Base-by-base conservation (phyloP, 768 basidiomycete species). In the Tricholoma saponaceum region DNA sequence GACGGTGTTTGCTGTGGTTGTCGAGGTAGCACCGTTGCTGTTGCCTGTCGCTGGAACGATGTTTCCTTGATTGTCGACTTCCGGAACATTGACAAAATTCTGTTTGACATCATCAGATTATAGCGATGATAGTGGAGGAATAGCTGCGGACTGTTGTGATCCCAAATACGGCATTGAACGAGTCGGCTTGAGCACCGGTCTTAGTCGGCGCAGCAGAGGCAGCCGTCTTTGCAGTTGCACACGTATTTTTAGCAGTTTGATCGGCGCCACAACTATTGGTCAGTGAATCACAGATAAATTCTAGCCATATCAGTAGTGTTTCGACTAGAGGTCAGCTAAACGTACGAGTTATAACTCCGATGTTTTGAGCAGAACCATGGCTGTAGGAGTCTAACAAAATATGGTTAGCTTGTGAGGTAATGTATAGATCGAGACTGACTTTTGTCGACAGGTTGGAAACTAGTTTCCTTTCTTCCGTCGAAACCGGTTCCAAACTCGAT, bases 401-500 rank as follows among this genome's bases (percentile, higher is more conserved):
- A 23, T 47, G 6, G 26, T 46, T 20, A 46, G 22, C 14, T 18
- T 20, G 18, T 16, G 25, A 18, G 33, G 18, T 20, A 44, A 3
- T n/a, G n/a, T 43, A 23, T 12, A 22, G 18, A 54, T 6, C 47
- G 30, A 28, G 4, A 60, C 72, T 54, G 61, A 79, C 77, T 69
- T 65, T 72, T 64, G 67, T 85, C 80, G 8, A 70, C 74, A 54
- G 85, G 84, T 61, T 78, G 67, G 75, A 85, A 87, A 67, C 76
- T 76, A 9, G 83, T 85, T 65, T 85, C 84, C 60, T 72, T 80
- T 57, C 84, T 75, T 63, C 71, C 70, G 59, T 86, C 83, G 62
- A 87, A 84, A 35, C 82, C 83, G 28, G 63, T 70, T 47, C 73
- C 83, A 62, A 87, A 87, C 62, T 79, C 75, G 58, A 87, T 83